Evolutionary conservation across 257 asterid species (phyloP).

Genomic region (Penstemon davidsonii): DNA sequence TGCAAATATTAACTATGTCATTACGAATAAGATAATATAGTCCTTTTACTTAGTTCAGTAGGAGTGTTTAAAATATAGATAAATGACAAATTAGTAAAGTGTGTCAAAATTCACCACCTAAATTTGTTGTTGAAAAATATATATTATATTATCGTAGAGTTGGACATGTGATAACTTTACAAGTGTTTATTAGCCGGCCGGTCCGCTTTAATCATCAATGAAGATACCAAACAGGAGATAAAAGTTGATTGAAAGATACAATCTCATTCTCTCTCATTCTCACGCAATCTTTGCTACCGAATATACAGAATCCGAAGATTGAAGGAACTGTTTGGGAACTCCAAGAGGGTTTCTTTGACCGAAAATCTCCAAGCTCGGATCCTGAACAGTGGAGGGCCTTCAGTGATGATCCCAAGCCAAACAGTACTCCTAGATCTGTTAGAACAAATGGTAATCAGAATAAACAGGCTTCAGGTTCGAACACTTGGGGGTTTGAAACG

Average conservation of each 20-base stretch:
- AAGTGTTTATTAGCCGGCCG: too few relatives aligned
- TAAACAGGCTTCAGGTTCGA: constrained; percentile 42
- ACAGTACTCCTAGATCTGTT: constrained; percentile 55
- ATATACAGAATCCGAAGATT: constrained; percentile 52
- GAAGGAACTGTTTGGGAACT: constrained; percentile 78
- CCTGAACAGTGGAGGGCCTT: constrained; percentile 86
- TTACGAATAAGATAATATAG: background rate
- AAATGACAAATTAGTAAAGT: too few relatives aligned
- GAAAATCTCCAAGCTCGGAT: constrained; percentile 55
- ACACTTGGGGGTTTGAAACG: constrained; percentile 76
- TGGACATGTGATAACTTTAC: too few relatives aligned
- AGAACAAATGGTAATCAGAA: constrained; percentile 65
- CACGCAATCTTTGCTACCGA: constrained; percentile 34
- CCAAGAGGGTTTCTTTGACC: constrained; percentile 64
- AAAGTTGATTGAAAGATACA: constrained; percentile 48
- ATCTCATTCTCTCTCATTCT: constrained; percentile 87
- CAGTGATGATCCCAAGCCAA: constrained; percentile 52
- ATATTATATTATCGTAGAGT: too few relatives aligned
- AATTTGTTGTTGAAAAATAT: too few relatives aligned
- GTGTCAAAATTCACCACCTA: too few relatives aligned
- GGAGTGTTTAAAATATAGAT: too few relatives aligned
- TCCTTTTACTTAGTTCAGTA: background rate
- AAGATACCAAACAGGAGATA: constrained; percentile 66
- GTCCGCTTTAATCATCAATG: constrained; percentile 44
- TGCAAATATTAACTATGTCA: too few relatives aligned